Evolutionary conservation across 345 rosid species (phyloP).

Genomic region (Hevea brasiliensis): DNA sequence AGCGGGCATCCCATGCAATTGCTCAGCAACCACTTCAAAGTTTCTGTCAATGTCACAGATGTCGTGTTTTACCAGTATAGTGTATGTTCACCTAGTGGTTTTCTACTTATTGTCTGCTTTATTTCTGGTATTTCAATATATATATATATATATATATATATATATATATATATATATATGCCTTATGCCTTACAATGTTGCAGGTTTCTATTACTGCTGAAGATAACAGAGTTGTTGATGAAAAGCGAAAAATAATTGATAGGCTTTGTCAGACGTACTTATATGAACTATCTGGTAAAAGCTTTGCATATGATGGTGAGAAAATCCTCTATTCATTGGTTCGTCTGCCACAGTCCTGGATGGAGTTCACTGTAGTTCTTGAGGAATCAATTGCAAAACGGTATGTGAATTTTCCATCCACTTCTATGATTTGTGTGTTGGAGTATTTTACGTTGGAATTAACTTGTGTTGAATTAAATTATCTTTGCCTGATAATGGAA

Average conservation of each 20-base stretch:
- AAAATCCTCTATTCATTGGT: conserved; percentile 28
- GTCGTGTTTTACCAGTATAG: conserved; percentile 67
- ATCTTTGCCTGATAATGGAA: conserved; percentile 30
- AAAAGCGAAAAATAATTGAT: conserved; percentile 23
- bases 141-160: too few relatives aligned
- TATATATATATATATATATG: too few relatives aligned
- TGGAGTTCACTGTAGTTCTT: not conserved
- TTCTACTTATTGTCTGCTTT: conserved; percentile 17
- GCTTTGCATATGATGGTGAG: conserved; percentile 36
- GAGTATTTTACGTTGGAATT: conserved; percentile 1
- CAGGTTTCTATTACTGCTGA: conserved; percentile 23
- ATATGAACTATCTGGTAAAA: conserved; percentile 24
- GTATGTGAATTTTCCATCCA: not conserved
- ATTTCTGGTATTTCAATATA: not conserved
- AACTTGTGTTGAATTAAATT: conserved; percentile 12
- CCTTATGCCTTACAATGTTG: too few relatives aligned
- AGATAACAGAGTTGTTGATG: conserved; percentile 24
- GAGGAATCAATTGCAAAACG: too few relatives aligned
- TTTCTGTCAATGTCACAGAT: conserved; percentile 45
- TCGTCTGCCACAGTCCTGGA: conserved; percentile 20
- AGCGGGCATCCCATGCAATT: conserved; percentile 46
- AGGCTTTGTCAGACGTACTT: conserved; percentile 28
- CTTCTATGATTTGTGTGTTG: conserved; percentile 6
- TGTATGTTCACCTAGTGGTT: conserved; percentile 44
- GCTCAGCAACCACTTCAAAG: conserved; percentile 69